Evolutionary conservation across 2,329 filamentous ascomycete genomes (phyloP).

Genomic region (Colletotrichum horii): DNA sequence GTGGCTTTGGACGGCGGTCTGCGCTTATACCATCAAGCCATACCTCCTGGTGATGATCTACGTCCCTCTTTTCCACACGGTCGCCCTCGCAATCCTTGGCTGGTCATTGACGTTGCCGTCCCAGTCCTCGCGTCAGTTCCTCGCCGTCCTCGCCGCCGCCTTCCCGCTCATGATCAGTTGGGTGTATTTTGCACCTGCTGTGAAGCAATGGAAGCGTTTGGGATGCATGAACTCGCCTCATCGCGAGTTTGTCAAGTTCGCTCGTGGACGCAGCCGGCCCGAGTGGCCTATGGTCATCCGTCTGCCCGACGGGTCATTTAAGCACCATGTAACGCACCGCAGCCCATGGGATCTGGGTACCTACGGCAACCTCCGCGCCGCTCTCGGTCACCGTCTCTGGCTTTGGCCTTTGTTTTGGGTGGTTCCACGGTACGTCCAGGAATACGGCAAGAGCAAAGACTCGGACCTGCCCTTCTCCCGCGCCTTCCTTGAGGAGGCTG

Average conservation of each 20-base stretch:
- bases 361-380: background rate
- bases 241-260: background rate
- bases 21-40: background rate
- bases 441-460: background rate
- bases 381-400: background rate
- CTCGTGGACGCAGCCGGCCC: background rate
- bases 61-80: too few relatives aligned
- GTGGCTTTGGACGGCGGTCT: background rate
- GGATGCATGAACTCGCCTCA: too few relatives aligned
- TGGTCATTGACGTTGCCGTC: too few relatives aligned
- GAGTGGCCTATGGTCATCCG: background rate
- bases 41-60: too few relatives aligned
- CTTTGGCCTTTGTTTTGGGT: background rate
- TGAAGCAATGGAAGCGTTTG: too few relatives aligned
- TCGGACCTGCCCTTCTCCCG: background rate
- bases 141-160: too few relatives aligned
- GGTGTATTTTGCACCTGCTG: too few relatives aligned
- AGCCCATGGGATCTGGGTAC: background rate
- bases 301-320: background rate
- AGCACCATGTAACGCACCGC: background rate
- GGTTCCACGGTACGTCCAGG: background rate
- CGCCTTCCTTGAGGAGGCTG: background rate
- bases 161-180: too few relatives aligned
- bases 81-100: too few relatives aligned
- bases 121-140: too few relatives aligned